These are phyloP conservation scores for Nothophytophthora sp. DNA, from an alignment of 352 stramenopile genomes.

Conservation along the genomic window DNA sequence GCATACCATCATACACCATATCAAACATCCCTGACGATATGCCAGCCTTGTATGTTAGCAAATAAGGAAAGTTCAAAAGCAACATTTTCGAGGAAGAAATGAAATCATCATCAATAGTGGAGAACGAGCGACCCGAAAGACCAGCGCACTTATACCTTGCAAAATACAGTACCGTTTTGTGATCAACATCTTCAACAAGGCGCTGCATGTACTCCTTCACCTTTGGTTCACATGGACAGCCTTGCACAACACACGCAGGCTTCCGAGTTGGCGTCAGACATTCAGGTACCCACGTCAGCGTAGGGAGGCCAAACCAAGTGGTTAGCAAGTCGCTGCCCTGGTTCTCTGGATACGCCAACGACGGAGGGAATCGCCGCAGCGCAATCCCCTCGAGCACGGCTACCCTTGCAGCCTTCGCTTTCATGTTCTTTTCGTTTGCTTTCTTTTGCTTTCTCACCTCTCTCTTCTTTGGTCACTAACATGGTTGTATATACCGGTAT, in stretches of 20 bases:
- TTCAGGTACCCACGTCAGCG: neutral
- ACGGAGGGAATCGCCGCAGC: neutral
- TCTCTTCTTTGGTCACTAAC: too few species aligned
- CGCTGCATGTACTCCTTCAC: constrained; percentile 1
- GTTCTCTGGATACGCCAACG: neutral
- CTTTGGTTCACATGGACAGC: neutral
- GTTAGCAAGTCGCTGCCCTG: neutral
- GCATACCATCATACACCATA: too few species aligned
- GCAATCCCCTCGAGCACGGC: neutral
- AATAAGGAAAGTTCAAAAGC: constrained; percentile 1
- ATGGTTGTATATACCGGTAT: too few species aligned
- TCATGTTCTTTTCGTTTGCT: too few species aligned
- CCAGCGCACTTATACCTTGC: neutral
- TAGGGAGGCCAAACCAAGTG: neutral
- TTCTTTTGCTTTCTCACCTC: too few species aligned
- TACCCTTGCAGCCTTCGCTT: too few species aligned
- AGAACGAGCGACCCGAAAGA: neutral
- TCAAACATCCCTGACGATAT: constrained; percentile 1
- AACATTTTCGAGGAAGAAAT: neutral
- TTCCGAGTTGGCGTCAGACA: neutral
- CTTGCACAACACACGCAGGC: neutral
- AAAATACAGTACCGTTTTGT: constrained; percentile 2
- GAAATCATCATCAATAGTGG: constrained; percentile 1
- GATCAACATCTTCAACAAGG: neutral
- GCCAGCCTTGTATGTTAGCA: neutral